Evolutionary conservation across 352 stramenopile species (phyloP), one percentile per base, ranked within the genome.

Genomic region (Pythium phragmiticola): DNA sequence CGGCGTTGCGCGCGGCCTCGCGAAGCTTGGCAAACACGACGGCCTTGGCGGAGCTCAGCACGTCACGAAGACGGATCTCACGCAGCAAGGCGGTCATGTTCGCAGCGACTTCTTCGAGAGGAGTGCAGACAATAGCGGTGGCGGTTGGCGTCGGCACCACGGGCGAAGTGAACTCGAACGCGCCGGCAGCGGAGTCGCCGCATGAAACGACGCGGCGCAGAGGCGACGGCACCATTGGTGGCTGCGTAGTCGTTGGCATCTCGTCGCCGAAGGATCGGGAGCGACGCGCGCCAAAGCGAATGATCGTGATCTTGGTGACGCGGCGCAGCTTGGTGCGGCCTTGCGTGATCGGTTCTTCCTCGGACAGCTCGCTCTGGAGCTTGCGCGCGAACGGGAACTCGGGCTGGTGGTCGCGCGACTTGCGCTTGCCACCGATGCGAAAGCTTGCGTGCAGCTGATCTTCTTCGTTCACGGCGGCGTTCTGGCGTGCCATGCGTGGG

Each of bases 1-100:
- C 53, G 12, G 71, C 73, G 56, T 77, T 76, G 39, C 61, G 63
- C 17, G 50, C 63, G 19, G 63, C 70, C 16, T 69, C 63, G 17
- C 56, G 66, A 2, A 77, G 59, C 59, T 79, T 79, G 41, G 51
- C 54, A 43, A 63, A 12, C 42, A 75, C 37, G 26, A 70, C 54
- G 3, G 53, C 33, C 55, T 65, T 68, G 57, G 59, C 59, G 65
- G 65, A 72, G 58, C 59, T 72, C 65, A 72, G 16, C 47, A 72
- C 65, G 59, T 73, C 66, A 63, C 28, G 30, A 42, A 65, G 66
- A 73, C 66, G 66, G 60, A 68, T 68, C 66, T 68, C 60, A 73
- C 66, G 66, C 66, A 57, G 55, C 55, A 70, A 66, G 39, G 30
- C 21, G 0, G 33, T 53, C 33, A 51, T 14, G 23, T 21, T 57